These are phyloP conservation scores for Hypsizygus ulmarius DNA, from an alignment of 1,284 basidiomycete genomes.

Conservation along the genomic window DNA sequence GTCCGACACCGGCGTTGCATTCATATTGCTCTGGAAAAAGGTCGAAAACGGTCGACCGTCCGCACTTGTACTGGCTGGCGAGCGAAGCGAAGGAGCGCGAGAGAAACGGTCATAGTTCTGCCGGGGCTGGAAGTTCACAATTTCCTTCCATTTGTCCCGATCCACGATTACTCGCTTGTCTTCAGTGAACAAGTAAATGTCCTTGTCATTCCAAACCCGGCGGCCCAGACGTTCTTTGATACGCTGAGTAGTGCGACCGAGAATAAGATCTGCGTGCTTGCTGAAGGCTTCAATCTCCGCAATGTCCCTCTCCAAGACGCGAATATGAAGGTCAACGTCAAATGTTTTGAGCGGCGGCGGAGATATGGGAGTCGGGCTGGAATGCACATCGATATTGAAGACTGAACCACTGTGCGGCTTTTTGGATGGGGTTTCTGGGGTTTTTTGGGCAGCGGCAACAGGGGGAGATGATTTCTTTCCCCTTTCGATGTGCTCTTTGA, in stretches of 20 bases:
- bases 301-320: slow-evolving; percentile 52
- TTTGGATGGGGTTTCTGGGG: slow-evolving; percentile 4
- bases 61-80: background rate
- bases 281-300: slow-evolving; percentile 45
- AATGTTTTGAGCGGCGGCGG: slow-evolving; percentile 39
- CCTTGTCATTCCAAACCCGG: slow-evolving; percentile 60
- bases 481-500: slow-evolving; percentile 3
- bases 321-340: slow-evolving; percentile 53
- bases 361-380: slow-evolving; percentile 23
- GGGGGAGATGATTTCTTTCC: background rate
- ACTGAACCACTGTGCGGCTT: slow-evolving; percentile 19
- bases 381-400: slow-evolving; percentile 34
- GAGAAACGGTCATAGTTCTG: background rate
- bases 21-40: slow-evolving; percentile 16
- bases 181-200: slow-evolving; percentile 46
- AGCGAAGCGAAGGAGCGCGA: background rate
- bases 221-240: slow-evolving; percentile 68
- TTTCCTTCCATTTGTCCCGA: slow-evolving; percentile 30
- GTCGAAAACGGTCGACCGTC: slow-evolving; percentile 1
- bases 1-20: background rate
- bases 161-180: slow-evolving; percentile 23
- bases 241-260: slow-evolving; percentile 54
- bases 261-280: slow-evolving; percentile 37
- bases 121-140: slow-evolving; percentile 32
- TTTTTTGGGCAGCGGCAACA: background rate